Base-by-base conservation (phyloP, 1,139 yeast genomes). In the Zhuliangozyma parablackwelliae region DNA sequence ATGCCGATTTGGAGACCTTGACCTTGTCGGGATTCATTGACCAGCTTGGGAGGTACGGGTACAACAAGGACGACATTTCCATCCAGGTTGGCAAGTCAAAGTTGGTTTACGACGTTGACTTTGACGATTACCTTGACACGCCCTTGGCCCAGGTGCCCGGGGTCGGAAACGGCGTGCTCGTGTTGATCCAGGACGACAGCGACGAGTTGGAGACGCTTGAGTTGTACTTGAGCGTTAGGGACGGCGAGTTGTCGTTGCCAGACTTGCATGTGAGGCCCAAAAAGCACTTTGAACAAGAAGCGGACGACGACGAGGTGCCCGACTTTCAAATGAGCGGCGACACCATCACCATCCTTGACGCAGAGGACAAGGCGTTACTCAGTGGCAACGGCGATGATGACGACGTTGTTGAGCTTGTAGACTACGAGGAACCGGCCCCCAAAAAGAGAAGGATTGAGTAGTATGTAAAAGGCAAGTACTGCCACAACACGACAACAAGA, bases 41-140 rank as follows among this genome's bases (percentile, higher is more conserved):
- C 1, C 45, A 60, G 6, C 53, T 87, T 3, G 58, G 67, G 21
- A 65, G 67, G 35, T 80, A 82, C 49, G 69, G 67, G 0, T 88
- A 79, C 54, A 70, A 74, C 5, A 94, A 37, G 30, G 86, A 80
- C 20, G 95, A 83, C 39, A 65, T 88, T 1, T 65, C 92, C 1
- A 59, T 85, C 21, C 75, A 85, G 29, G 69, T 81, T 24, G 78
- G 75, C 3, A 62, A 72, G 20, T 78, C 81, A 27, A 75, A 73
- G 45, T 68, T 92, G 43, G 61, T 94, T 9, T 88, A 87, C 51
- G 98, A 94, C 59, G 72, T 72, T 35, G 99, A 94, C 52, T 88
- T 87, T 57, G 96, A 88, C 37, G 97, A 90, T 52, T 82, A 90
- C 51, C 50, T 72, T 8, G 67, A 65, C 0, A 68, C 64, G 31